These are phyloP conservation scores for Claviceps sp. DNA, from an alignment of 2,329 filamentous ascomycete species.

Conservation along the genomic window DNA sequence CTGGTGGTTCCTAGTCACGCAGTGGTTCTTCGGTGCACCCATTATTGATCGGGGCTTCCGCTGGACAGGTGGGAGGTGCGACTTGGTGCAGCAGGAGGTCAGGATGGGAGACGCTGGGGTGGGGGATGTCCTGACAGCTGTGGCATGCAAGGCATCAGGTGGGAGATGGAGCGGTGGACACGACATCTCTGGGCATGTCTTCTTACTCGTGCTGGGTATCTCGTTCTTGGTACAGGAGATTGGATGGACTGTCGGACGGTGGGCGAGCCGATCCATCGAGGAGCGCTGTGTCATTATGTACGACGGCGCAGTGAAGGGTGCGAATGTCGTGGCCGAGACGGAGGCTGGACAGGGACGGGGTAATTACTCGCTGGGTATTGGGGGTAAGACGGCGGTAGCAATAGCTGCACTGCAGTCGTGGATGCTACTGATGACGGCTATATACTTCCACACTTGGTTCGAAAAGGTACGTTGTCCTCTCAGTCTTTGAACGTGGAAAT, in stretches of 20 bases:
- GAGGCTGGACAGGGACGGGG: constrained; percentile 12
- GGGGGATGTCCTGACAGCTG: constrained; percentile 50
- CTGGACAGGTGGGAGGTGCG: constrained; percentile 78
- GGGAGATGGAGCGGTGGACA: constrained; percentile 87
- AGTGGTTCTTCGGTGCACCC: constrained; percentile 91
- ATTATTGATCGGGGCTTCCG: constrained; percentile 82
- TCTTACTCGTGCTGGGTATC: constrained; percentile 76
- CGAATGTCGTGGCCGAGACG: constrained; percentile 31
- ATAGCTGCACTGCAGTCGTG: constrained; percentile 67
- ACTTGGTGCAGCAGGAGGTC: constrained; percentile 38
- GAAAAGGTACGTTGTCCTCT: constrained; percentile 59
- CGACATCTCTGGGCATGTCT: constrained; percentile 92
- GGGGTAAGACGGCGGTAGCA: constrained; percentile 42
- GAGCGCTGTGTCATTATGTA: constrained; percentile 51
- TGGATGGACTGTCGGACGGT: constrained; percentile 39
- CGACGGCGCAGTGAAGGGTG: constrained; percentile 53
- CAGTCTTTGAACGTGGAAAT: no score
- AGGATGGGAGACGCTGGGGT: constrained; percentile 32
- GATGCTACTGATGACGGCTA: constrained; percentile 98
- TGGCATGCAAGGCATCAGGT: constrained; percentile 70
- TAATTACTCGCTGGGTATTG: constrained; percentile 25
- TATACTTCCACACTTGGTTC: constrained; percentile 97
- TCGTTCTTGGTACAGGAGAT: constrained; percentile 74
- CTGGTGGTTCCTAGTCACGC: constrained; percentile 78
- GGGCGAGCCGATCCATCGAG: constrained; percentile 32